Conservation (phyloP, 1,139 yeast genomes). For the Yamadazyma oceani region DNA sequence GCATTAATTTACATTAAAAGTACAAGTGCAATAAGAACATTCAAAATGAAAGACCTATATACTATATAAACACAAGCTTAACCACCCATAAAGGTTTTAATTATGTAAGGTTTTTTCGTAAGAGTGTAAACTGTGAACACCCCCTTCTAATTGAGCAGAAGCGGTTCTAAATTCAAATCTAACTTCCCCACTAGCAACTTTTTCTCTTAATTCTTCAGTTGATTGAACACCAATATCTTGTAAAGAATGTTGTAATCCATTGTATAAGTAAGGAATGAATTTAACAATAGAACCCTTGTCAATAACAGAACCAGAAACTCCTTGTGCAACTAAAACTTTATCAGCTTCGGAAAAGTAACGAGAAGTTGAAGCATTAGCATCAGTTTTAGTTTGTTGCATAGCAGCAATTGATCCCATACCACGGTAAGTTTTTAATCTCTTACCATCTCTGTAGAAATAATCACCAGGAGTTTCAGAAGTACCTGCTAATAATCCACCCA, state of each 20-base stretch:
- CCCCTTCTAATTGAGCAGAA: conserved; percentile 98
- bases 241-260: conserved; percentile 97
- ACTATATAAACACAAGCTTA: conserved; percentile 1
- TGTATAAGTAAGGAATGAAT: conserved; percentile 89
- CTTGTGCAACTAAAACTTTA: conserved; percentile 96
- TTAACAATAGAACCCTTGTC: conserved; percentile 95
- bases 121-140: conserved; percentile 94
- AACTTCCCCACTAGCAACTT: conserved; percentile 66
- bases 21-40: background rate
- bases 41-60: background rate
- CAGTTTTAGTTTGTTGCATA: conserved; percentile 87
- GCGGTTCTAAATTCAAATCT: conserved; percentile 98
- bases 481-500: conserved; percentile 99
- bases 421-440: conserved; percentile 95
- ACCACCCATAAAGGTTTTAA: conserved; percentile 13
- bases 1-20: background rate
- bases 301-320: conserved; percentile 95
- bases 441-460: conserved; percentile 96
- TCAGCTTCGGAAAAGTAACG: conserved; percentile 97
- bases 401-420: conserved; percentile 99
- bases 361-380: conserved; percentile 96
- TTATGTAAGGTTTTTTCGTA: conserved; percentile 97
- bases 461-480: conserved; percentile 98
- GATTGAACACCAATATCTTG: conserved; percentile 94
- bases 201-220: conserved; percentile 59